These are phyloP conservation scores for Saccharomycopsis oosterbeekiorum DNA, from an alignment of 805 yeast genomes.

Conservation along the genomic window DNA sequence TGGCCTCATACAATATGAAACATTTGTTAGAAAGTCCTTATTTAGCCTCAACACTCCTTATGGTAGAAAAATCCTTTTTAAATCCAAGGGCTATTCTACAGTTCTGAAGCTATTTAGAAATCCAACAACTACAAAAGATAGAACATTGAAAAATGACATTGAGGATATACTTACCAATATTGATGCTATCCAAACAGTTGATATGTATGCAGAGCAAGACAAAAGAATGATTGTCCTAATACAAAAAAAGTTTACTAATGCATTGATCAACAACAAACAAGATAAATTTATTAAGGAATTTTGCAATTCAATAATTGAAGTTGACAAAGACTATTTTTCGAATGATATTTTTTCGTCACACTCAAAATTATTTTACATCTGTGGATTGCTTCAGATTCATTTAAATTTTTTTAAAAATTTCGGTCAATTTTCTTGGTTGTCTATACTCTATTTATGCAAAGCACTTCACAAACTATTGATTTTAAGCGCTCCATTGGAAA, in stretches of 20 bases:
- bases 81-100: neutral
- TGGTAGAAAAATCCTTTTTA: slow-evolving; percentile 1
- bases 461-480: neutral
- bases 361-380: slow-evolving; percentile 2
- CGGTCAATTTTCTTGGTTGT: slow-evolving; percentile 5
- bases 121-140: neutral
- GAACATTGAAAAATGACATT: neutral
- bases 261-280: slow-evolving; percentile 1
- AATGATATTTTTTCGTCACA: neutral
- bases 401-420: neutral
- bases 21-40: slow-evolving; percentile 2
- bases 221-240: slow-evolving; percentile 5
- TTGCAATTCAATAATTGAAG: neutral
- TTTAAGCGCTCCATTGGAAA: slow-evolving; percentile 1
- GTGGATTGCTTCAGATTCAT: slow-evolving; percentile 5
- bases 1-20: neutral
- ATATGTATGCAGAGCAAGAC: neutral
- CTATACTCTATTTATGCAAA: neutral
- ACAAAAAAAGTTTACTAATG: slow-evolving; percentile 5
- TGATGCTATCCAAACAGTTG: neutral
- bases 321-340: slow-evolving; percentile 2
- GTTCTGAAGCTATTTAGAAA: neutral
- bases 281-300: slow-evolving; percentile 4
- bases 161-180: neutral
- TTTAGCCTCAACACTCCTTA: slow-evolving; percentile 6